Evolutionary conservation across 1,284 basidiomycete species (phyloP).

Genomic region (Ustilago tritici): DNA sequence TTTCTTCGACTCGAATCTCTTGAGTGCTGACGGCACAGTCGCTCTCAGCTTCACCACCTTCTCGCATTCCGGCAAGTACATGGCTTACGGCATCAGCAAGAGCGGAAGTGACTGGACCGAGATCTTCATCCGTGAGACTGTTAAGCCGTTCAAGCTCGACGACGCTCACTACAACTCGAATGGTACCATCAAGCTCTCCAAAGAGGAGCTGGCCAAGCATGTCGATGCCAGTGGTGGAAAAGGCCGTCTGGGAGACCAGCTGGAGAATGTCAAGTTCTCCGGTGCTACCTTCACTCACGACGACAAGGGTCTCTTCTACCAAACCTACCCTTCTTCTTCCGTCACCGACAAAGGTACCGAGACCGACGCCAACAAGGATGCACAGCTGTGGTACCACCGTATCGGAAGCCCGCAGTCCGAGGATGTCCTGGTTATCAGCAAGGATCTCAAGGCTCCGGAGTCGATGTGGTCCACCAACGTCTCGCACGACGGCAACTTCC

Average conservation of each 20-base stretch:
- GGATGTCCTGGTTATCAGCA: slow-evolving; percentile 62
- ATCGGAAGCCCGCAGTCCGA: slow-evolving; percentile 63
- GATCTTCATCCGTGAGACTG: slow-evolving; percentile 62
- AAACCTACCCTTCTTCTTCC: slow-evolving; percentile 57
- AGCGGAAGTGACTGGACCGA: slow-evolving; percentile 67
- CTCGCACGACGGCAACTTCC: slow-evolving; percentile 63
- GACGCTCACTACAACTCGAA: slow-evolving; percentile 43
- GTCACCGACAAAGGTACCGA: slow-evolving; percentile 65
- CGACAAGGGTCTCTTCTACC: slow-evolving; percentile 67
- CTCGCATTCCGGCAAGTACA: slow-evolving; percentile 62
- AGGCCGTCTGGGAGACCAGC: slow-evolving; percentile 57
- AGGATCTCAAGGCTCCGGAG: slow-evolving; percentile 55
- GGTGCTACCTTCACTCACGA: slow-evolving; percentile 62
- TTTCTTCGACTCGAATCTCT: slow-evolving; percentile 66
- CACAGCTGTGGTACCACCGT: slow-evolving; percentile 65
- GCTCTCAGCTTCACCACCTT: slow-evolving; percentile 61
- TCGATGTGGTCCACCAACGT: slow-evolving; percentile 62
- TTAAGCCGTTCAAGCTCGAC: slow-evolving; percentile 55
- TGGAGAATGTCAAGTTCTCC: slow-evolving; percentile 66
- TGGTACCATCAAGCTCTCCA: slow-evolving; percentile 47
- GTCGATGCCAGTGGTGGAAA: slow-evolving; percentile 54
- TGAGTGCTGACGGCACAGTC: slow-evolving; percentile 65
- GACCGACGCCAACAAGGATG: slow-evolving; percentile 66
- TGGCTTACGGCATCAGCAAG: slow-evolving; percentile 66
- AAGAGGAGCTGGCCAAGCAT: slow-evolving; percentile 37